phyloP scores from a whole-genome alignment of 139 green algal genomes.

The Eudorina sp. region DNA sequence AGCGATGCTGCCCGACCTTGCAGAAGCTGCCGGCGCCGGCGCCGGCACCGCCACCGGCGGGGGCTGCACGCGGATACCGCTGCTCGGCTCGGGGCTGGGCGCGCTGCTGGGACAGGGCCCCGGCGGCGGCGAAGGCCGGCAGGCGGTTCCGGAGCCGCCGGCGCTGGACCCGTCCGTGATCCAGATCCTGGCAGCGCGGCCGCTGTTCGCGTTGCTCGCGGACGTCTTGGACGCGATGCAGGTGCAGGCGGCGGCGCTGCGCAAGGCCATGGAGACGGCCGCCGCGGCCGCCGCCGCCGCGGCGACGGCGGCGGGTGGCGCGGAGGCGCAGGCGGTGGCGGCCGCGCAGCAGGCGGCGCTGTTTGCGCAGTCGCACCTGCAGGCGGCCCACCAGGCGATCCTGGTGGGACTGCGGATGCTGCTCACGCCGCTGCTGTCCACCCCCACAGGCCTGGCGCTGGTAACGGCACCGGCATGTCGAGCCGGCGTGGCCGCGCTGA shows the following conservation, averaged over 20 bases:
- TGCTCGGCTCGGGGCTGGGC: not conserved
- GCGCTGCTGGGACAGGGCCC: not conserved
- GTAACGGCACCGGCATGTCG: constrained; percentile 1
- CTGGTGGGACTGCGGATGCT: constrained; percentile 24
- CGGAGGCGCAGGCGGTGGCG: not conserved
- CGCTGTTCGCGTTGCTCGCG: not conserved
- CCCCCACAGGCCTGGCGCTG: not conserved
- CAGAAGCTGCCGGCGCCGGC: constrained; percentile 28
- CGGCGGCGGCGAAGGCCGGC: not conserved
- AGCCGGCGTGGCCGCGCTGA: constrained; percentile 9
- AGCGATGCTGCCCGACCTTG: constrained; percentile 27
- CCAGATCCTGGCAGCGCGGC: constrained; percentile 20
- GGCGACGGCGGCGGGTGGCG: not conserved
- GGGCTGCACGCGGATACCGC: not conserved
- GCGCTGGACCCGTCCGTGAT: constrained; percentile 1
- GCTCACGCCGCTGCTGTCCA: constrained; percentile 28
- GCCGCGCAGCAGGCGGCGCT: constrained; percentile 13
- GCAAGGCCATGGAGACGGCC: not conserved
- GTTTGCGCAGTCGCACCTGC: not conserved
- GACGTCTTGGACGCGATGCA: not conserved
- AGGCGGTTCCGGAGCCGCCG: constrained; percentile 13
- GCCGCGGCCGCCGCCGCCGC: not conserved
- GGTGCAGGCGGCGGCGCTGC: not conserved
- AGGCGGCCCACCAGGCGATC: not conserved
- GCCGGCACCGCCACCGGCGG: too few relatives aligned